Conservation (phyloP, 495 filamentous ascomycete genomes). For the Sporormia fimetaria region DNA sequence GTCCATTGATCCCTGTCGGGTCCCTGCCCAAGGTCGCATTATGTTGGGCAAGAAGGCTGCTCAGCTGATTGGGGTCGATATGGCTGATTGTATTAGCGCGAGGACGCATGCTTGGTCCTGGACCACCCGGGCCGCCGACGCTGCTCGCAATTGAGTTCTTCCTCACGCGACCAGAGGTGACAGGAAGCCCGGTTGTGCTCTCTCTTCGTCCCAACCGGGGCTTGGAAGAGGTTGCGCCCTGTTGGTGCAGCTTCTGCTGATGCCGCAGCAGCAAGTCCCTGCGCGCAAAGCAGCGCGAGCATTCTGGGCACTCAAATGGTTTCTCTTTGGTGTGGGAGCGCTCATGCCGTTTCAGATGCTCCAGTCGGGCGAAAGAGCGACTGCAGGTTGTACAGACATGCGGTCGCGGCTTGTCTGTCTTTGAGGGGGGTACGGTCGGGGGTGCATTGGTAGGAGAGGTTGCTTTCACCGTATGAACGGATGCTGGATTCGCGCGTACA, state of each 20-base stretch:
- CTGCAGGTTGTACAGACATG: constrained; percentile 90
- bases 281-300: constrained; percentile 86
- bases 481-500: constrained; percentile 10
- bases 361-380: constrained; percentile 86
- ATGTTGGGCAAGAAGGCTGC: constrained; percentile 50
- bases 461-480: constrained; percentile 18
- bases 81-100: constrained; percentile 96
- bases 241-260: constrained; percentile 98
- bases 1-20: constrained; percentile 25
- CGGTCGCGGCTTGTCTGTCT: constrained; percentile 93
- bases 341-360: constrained; percentile 97
- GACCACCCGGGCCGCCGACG: constrained; percentile 36
- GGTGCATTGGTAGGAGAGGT: constrained; percentile 13
- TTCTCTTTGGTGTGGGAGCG: constrained; percentile 98
- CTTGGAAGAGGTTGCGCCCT: constrained; percentile 78
- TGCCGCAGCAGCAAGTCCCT: constrained; percentile 86
- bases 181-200: constrained; percentile 53
- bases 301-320: constrained; percentile 96
- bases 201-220: constrained; percentile 71
- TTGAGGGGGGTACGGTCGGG: constrained; percentile 58
- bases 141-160: constrained; percentile 79
- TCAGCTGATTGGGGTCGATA: constrained; percentile 66
- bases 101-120: constrained; percentile 59
- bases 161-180: constrained; percentile 53
- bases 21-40: constrained; percentile 46